These are phyloP conservation scores for Setaria viridis DNA, from an alignment of 202 grass and related monocot species.

Conservation along the genomic window DNA sequence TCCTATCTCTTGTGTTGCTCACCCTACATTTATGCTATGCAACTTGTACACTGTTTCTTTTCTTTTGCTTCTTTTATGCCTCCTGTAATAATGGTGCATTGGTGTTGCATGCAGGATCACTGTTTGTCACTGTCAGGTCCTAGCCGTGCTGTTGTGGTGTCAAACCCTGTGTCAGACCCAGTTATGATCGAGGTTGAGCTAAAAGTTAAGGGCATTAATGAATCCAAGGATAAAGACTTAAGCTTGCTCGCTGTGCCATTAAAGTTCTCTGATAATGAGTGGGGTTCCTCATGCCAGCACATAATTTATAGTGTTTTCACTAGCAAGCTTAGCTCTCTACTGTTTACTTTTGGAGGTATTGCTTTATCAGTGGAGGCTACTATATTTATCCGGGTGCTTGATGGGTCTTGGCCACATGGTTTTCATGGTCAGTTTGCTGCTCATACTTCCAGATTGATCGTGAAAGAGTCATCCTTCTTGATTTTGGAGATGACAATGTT, in stretches of 20 bases:
- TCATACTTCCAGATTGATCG: background rate
- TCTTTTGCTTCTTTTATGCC: too few relatives aligned
- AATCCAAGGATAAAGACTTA: background rate
- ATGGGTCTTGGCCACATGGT: background rate
- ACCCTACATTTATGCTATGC: too few relatives aligned
- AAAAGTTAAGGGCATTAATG: background rate
- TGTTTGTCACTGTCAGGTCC: background rate
- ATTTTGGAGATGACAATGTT: background rate
- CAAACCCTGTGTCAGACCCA: background rate
- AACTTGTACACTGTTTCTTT: too few relatives aligned
- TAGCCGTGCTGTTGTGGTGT: background rate
- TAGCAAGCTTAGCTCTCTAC: background rate
- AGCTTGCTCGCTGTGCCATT: background rate
- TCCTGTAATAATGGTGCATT: too few relatives aligned
- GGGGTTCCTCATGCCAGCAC: too few relatives aligned
- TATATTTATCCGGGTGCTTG: background rate
- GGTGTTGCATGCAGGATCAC: background rate
- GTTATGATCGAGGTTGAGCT: background rate
- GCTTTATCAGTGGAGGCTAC: constrained; percentile 24
- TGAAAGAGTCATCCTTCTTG: background rate
- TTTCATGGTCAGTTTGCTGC: constrained; percentile 4
- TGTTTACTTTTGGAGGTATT: background rate
- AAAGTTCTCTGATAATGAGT: background rate
- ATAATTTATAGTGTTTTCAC: background rate
- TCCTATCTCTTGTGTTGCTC: too few relatives aligned